A percentile compares a stretch with the other conserved stretches of the same genome.
These are phyloP conservation scores for Puccinia hordei DNA, from an alignment of 1,284 basidiomycete genomes.

Conservation along the genomic window DNA sequence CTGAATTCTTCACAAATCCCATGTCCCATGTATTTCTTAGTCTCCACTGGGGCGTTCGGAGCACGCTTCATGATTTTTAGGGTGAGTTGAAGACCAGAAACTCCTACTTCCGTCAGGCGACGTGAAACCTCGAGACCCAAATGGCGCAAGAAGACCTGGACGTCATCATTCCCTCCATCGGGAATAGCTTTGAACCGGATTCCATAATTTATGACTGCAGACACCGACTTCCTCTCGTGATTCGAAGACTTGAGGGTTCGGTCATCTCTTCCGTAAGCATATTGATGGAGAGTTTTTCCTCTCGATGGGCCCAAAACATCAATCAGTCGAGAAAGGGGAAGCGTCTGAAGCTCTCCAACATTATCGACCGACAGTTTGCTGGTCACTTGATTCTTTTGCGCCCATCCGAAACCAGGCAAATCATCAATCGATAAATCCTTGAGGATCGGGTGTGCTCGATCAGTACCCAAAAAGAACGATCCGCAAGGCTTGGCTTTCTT, in stretches of 20 bases:
- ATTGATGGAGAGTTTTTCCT: slow-evolving; percentile 27
- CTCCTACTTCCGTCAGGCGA: slow-evolving; percentile 69
- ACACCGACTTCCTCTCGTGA: slow-evolving; percentile 54
- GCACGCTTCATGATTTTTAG: slow-evolving; percentile 87
- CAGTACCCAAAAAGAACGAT: slow-evolving; percentile 70
- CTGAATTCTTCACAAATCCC: slow-evolving; percentile 82
- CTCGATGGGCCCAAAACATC: slow-evolving; percentile 34
- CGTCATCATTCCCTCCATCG: slow-evolving; percentile 63
- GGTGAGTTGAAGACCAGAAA: slow-evolving; percentile 73
- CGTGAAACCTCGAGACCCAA: slow-evolving; percentile 76
- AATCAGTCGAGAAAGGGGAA: slow-evolving; percentile 24
- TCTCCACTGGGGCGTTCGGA: slow-evolving; percentile 80
- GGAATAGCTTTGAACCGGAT: slow-evolving; percentile 83
- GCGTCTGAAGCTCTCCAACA: slow-evolving; percentile 71
- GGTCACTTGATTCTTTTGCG: slow-evolving; percentile 60
- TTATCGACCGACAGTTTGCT: slow-evolving; percentile 74
- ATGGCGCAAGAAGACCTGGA: slow-evolving; percentile 73
- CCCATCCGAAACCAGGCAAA: slow-evolving; percentile 81
- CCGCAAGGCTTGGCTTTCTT: slow-evolving; percentile 86
- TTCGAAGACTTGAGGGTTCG: slow-evolving; percentile 6
- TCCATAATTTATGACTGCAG: slow-evolving; percentile 67
- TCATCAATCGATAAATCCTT: slow-evolving; percentile 78
- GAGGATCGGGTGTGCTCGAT: slow-evolving; percentile 67
- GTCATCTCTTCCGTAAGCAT: slow-evolving; percentile 15
- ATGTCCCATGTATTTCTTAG: slow-evolving; percentile 96